Conservation (phyloP, 2,329 filamentous ascomycete species). For the Pseudogymnoascus verrucosus region DNA sequence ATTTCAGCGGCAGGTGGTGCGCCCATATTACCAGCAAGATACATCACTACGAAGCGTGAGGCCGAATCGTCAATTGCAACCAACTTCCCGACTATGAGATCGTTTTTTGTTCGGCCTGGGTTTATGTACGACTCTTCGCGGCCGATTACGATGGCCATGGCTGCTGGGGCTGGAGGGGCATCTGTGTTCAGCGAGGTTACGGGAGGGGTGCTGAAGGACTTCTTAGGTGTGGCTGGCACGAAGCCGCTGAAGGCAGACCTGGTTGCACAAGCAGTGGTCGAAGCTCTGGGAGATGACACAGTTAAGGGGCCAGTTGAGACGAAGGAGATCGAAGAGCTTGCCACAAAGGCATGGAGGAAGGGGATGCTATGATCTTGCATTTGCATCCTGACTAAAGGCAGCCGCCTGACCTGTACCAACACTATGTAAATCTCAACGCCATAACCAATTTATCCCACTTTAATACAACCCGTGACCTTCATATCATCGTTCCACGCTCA, state of each 20-base stretch:
- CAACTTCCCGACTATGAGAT: constrained; percentile 67
- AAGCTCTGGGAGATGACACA: constrained; percentile 68
- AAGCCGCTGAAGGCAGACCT: constrained; percentile 84
- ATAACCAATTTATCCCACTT: constrained; percentile 8
- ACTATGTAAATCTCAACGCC: constrained; percentile 5
- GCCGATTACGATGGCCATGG: constrained; percentile 75
- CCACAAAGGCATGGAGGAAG: constrained; percentile 77
- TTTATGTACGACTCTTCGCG: constrained; percentile 86
- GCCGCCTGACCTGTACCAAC: background rate
- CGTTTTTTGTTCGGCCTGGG: constrained; percentile 73
- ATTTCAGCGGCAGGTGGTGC: constrained; percentile 83
- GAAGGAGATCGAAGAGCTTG: constrained; percentile 71
- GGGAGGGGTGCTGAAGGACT: constrained; percentile 63
- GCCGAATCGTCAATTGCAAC: constrained; percentile 70
- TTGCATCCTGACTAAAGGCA: background rate
- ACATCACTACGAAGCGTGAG: constrained; percentile 86
- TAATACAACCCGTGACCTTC: constrained; percentile 13
- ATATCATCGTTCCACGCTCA: constrained; percentile 95
- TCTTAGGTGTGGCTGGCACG: constrained; percentile 74
- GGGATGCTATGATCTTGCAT: constrained; percentile 62
- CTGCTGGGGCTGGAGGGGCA: constrained; percentile 66
- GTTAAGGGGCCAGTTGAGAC: constrained; percentile 71
- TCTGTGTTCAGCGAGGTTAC: constrained; percentile 70
- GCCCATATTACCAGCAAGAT: constrained; percentile 73
- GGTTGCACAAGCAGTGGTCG: constrained; percentile 83